Evolutionary conservation across 306 rosid species (phyloP), one percentile per base, ranked within the genome.

Genomic region (Rubus parviflorus): DNA sequence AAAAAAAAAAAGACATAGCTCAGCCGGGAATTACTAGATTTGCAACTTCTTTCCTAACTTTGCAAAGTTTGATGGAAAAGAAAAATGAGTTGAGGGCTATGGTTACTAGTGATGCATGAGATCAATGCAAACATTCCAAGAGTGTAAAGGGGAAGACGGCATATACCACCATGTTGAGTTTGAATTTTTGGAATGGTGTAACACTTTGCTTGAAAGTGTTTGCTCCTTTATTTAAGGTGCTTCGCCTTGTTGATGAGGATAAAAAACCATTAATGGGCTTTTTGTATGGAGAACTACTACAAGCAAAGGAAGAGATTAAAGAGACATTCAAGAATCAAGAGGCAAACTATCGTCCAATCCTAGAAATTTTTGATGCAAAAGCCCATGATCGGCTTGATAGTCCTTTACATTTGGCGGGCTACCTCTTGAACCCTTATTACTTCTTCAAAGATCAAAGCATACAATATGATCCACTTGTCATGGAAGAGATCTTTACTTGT

Each of bases 181-280:
- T n/a, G n/a, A n/a, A n/a, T n/a, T n/a, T n/a, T n/a, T n/a, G n/a
- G n/a, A n/a, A n/a, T n/a, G n/a, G n/a, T n/a, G n/a, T n/a, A n/a
- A n/a, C 67, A 61, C 45, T 64, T 64, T 64, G 25, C 47, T 64
- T 64, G 45, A 64, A 64, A 17, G 70, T 38, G 56, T 51, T 51
- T 51, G 56, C 56, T 4, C 56, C 56, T 51, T 51, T 51, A 14
- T 5, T 51, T 1, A 51, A 51, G 56, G 56, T 51, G 19, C 56
- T 51, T 51, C 20, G 22, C 48, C 46, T 64, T 8, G 3, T 64
- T 17, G 25, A 64, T 17, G 48, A 5, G 25, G 48, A 64, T 64
- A 64, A 40, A 64, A 64, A 19, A 25, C 13, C 70, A 17, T 38
- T 23, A 64, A 64, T 40, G 70, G 23, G 30, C 5, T 64, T 38